Conservation (phyloP, 2,329 filamentous ascomycete species). For the Epichloe festucae region DNA sequence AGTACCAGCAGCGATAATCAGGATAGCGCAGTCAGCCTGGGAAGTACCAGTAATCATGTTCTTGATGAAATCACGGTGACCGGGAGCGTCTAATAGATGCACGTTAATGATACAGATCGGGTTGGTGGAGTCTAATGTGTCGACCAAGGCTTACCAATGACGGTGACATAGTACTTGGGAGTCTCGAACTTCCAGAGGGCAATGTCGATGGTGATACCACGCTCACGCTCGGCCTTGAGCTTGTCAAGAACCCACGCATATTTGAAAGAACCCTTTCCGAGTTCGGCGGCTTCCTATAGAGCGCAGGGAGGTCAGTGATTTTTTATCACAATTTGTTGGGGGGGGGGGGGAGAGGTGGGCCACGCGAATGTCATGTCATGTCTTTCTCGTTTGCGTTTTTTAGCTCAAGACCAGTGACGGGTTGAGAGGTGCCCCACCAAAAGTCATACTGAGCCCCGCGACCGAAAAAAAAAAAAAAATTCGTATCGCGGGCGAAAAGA, state of each 20-base stretch:
- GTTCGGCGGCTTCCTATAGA: constrained; percentile 84
- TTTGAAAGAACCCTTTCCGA: constrained; percentile 99
- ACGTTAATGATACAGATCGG: neutral
- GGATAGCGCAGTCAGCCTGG: constrained; percentile 98
- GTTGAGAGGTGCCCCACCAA: constrained; percentile 10
- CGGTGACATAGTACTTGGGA: constrained; percentile 92
- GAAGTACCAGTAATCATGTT: constrained; percentile 99
- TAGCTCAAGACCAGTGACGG: constrained; percentile 2
- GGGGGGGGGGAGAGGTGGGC: neutral
- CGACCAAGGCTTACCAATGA: constrained; percentile 57
- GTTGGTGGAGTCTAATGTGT: too few relatives aligned
- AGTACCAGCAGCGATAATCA: constrained; percentile 99
- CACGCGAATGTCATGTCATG: neutral
- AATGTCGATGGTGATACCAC: constrained; percentile 99
- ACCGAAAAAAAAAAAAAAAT: constrained; percentile 9
- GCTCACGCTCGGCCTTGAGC: constrained; percentile 96
- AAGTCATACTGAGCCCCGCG: constrained; percentile 3
- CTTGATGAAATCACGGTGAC: constrained; percentile 99
- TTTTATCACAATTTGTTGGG: neutral
- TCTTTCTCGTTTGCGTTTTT: neutral
- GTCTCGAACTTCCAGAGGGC: constrained; percentile 99
- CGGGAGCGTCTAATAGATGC: constrained; percentile 62
- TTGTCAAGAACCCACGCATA: constrained; percentile 99
- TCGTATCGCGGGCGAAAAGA: constrained; percentile 2
- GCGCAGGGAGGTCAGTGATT: constrained; percentile 4